These are phyloP conservation scores for Aureobasidium sp. DNA, from an alignment of 2,329 filamentous ascomycete species.

Conservation along the genomic window DNA sequence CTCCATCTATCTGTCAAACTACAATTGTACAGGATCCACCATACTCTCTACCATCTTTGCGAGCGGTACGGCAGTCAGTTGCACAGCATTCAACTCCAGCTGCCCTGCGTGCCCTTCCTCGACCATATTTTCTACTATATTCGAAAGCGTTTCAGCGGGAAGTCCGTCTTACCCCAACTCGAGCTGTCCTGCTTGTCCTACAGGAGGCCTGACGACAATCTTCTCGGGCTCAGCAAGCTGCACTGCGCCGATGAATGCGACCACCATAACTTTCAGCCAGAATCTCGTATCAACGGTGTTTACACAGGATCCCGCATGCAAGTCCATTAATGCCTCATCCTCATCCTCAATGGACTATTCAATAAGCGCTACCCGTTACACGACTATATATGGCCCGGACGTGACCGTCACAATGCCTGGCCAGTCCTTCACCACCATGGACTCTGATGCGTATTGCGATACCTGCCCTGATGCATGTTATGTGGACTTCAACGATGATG, in stretches of 20 bases:
- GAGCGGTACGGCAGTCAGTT: background rate
- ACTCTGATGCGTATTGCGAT: background rate
- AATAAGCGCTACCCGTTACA: constrained; percentile 2
- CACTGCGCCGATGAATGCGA: background rate
- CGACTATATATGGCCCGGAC: constrained; percentile 6
- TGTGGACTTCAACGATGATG: constrained; percentile 15
- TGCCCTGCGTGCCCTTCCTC: background rate
- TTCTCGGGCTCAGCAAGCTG: background rate
- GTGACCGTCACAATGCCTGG: constrained; percentile 11
- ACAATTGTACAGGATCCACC: background rate
- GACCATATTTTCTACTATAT: background rate
- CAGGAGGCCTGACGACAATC: background rate
- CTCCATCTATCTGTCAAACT: background rate
- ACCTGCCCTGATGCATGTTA: constrained; percentile 12
- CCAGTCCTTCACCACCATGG: background rate
- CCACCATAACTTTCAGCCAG: constrained; percentile 8
- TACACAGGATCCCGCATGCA: background rate
- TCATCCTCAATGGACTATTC: background rate
- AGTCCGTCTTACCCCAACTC: background rate
- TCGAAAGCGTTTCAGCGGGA: background rate
- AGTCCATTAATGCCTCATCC: background rate
- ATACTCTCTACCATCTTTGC: background rate
- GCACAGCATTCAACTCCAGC: background rate
- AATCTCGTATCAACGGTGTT: background rate
- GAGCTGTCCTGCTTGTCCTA: background rate